phyloP scores from a whole-genome alignment of 768 basidiomycete species.

The Tephrocybe sp. region DNA sequence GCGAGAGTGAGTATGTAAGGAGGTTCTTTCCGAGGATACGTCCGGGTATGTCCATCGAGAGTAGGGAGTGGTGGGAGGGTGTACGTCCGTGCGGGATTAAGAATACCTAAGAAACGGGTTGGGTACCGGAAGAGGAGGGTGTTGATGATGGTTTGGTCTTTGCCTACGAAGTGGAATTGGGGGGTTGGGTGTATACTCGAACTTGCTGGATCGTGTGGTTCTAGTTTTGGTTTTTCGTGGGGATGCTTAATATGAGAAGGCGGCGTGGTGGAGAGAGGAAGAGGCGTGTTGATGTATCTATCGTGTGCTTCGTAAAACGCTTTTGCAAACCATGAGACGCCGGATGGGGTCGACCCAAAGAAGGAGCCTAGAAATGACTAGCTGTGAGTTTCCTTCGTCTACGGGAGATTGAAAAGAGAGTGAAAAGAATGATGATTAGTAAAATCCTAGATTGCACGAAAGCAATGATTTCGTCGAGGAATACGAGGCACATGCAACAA shows the following conservation, averaged over 20 bases:
- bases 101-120: constrained; percentile 41
- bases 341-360: constrained; percentile 47
- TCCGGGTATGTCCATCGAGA: background rate
- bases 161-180: constrained; percentile 46
- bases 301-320: constrained; percentile 52
- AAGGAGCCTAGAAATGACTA: constrained; percentile 47
- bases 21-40: no score
- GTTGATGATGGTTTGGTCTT: constrained; percentile 57
- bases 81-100: constrained; percentile 20
- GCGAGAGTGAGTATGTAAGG: no score
- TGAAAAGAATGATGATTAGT: no score
- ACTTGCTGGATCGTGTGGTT: constrained; percentile 29
- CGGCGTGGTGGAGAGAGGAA: background rate
- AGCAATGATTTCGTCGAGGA: no score
- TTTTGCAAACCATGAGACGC: constrained; percentile 43
- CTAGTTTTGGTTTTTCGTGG: no score
- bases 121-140: constrained; percentile 44
- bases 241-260: no score
- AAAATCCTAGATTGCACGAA: no score
- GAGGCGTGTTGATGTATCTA: constrained; percentile 37
- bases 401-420: no score
- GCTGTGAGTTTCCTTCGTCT: no score
- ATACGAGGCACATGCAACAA: no score
- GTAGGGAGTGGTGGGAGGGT: constrained; percentile 5
- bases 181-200: background rate